These are phyloP conservation scores for Penicillium rolfsii DNA, from an alignment of 2,329 filamentous ascomycete species.

Conservation along the genomic window DNA sequence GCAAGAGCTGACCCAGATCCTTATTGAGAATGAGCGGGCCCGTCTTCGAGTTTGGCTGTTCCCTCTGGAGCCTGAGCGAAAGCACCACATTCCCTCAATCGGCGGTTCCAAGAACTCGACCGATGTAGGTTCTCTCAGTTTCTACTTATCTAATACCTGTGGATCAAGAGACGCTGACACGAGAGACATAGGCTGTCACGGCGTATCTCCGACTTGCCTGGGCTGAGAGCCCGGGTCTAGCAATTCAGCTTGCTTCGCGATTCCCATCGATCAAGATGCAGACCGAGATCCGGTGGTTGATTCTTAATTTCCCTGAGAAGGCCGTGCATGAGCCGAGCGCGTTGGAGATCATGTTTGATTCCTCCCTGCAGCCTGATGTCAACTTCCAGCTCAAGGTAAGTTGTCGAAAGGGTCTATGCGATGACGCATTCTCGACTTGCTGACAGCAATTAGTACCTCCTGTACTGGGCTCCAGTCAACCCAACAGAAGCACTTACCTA, in stretches of 20 bases:
- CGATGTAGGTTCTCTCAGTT: constrained; percentile 37
- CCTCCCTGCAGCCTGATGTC: constrained; percentile 75
- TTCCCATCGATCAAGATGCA: constrained; percentile 76
- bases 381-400: constrained; percentile 79
- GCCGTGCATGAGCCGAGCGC: constrained; percentile 81
- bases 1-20: constrained; percentile 76
- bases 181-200: constrained; percentile 55
- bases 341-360: constrained; percentile 78
- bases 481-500: constrained; percentile 91
- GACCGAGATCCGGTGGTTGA: constrained; percentile 74
- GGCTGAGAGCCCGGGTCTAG: constrained; percentile 80
- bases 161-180: not conserved
- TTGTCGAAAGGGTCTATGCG: not conserved
- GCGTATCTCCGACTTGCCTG: constrained; percentile 80
- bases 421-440: not conserved
- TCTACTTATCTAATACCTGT: not conserved
- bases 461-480: constrained; percentile 92
- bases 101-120: constrained; percentile 46
- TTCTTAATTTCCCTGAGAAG: constrained; percentile 82
- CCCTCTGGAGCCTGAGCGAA: constrained; percentile 70
- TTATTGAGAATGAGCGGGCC: constrained; percentile 82
- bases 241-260: constrained; percentile 79
- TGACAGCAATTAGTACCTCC: constrained; percentile 62
- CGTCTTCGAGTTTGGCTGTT: constrained; percentile 88
- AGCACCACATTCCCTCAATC: constrained; percentile 53